Conservation (phyloP, 176 grass and related monocot genomes). For the Oryza glumipatula region DNA sequence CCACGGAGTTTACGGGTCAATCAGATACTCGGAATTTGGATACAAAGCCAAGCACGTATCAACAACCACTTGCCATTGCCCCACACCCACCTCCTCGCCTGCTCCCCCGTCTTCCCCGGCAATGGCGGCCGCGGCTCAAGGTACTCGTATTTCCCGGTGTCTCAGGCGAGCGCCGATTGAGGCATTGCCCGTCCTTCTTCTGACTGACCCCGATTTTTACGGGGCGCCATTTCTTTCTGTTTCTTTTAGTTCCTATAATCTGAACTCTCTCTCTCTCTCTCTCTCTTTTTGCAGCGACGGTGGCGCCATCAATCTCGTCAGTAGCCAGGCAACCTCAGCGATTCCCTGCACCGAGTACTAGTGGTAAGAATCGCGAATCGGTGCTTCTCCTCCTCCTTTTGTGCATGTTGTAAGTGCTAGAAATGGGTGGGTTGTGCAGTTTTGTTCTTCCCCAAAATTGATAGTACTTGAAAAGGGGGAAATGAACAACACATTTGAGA, state of each 20-base stretch:
- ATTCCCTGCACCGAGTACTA: not conserved
- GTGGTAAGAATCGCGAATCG: slow-evolving; percentile 30
- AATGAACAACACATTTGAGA: not conserved
- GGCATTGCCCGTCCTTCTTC: not conserved
- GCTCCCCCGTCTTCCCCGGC: too few relatives aligned
- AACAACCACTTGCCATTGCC: too few relatives aligned
- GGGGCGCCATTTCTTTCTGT: not conserved
- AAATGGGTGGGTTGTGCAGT: not conserved
- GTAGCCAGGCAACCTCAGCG: not conserved
- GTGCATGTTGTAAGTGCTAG: not conserved
- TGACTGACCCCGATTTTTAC: not conserved
- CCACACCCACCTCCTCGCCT: too few relatives aligned
- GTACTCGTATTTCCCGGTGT: too few relatives aligned
- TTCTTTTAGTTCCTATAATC: not conserved
- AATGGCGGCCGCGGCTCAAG: too few relatives aligned
- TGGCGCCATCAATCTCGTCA: slow-evolving; percentile 23
- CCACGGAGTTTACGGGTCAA: too few relatives aligned
- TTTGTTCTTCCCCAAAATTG: not conserved
- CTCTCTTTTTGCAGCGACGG: slow-evolving; percentile 6
- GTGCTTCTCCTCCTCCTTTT: not conserved
- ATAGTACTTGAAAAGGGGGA: not conserved
- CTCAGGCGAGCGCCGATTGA: not conserved
- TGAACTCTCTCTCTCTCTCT: not conserved
- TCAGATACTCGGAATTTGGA: too few relatives aligned
- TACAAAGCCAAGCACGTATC: too few relatives aligned